A percentile compares a stretch with the other conserved stretches of the same genome.
Evolutionary conservation across 2,329 filamentous ascomycete species (phyloP).

Genomic region (Esteya vermicola): DNA sequence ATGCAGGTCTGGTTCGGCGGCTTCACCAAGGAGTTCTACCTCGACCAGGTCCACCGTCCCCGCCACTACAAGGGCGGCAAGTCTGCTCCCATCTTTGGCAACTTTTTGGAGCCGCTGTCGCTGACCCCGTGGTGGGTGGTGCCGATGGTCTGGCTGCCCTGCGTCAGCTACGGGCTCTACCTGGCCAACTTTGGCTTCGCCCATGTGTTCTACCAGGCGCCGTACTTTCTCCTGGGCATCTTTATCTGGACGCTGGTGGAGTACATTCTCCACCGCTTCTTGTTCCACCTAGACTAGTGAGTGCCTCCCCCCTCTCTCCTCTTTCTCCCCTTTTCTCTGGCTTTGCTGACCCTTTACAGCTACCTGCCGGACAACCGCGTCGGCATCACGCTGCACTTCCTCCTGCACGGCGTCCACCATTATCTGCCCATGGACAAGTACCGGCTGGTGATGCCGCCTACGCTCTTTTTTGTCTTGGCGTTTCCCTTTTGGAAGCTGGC

Average conservation of each 20-base stretch:
- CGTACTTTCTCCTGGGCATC: conserved; percentile 58
- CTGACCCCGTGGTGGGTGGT: conserved; percentile 92
- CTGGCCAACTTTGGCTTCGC: conserved; percentile 48
- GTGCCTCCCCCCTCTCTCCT: conserved; percentile 18
- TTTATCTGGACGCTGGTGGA: conserved; percentile 81
- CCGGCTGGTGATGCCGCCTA: conserved; percentile 90
- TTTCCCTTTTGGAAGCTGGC: conserved; percentile 87
- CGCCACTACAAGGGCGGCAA: conserved; percentile 89
- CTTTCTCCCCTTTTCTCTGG: neutral
- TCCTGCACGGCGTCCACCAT: conserved; percentile 93
- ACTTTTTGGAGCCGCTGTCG: conserved; percentile 94
- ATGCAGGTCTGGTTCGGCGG: conserved; percentile 78
- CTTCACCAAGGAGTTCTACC: conserved; percentile 91
- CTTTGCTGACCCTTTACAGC: conserved; percentile 27
- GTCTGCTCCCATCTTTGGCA: conserved; percentile 89
- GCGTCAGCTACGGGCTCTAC: conserved; percentile 56
- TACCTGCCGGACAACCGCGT: conserved; percentile 83
- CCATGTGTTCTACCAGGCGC: conserved; percentile 28
- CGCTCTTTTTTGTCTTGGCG: conserved; percentile 71
- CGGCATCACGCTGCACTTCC: conserved; percentile 76
- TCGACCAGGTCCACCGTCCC: conserved; percentile 89
- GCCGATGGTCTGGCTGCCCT: conserved; percentile 74
- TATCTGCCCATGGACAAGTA: conserved; percentile 99
- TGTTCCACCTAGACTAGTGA: conserved; percentile 90
- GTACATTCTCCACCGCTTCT: conserved; percentile 73